These are phyloP conservation scores for Boletus vermiculosoides DNA, from an alignment of 768 basidiomycete species.

Conservation along the genomic window DNA sequence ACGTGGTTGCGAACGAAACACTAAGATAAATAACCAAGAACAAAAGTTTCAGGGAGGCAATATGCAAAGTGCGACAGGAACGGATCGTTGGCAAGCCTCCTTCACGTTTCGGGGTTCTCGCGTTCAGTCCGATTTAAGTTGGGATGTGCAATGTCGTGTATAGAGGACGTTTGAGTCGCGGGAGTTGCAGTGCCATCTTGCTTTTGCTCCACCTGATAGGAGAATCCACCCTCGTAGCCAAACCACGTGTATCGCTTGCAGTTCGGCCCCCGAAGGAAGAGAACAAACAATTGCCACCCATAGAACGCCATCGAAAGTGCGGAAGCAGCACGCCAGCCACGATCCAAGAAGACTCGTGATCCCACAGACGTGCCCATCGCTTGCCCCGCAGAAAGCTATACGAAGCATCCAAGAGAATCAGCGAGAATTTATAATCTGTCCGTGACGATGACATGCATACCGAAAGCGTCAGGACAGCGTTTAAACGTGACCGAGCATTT, in stretches of 20 bases:
- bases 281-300: conserved; percentile 34
- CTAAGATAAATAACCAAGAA: background rate
- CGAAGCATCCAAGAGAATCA: background rate
- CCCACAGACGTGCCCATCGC: conserved; percentile 43
- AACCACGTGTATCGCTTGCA: conserved; percentile 46
- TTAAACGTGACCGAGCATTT: conserved; percentile 26
- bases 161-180: conserved; percentile 3
- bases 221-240: conserved; percentile 58
- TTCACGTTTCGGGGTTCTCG: background rate
- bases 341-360: conserved; percentile 37
- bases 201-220: conserved; percentile 1
- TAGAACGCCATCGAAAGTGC: conserved; percentile 35
- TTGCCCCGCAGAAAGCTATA: conserved; percentile 36
- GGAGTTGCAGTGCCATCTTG: background rate
- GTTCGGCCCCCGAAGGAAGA: conserved; percentile 39
- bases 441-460: conserved; percentile 10
- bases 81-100: background rate
- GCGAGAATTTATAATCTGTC: background rate
- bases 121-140: background rate
- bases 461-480: conserved; percentile 28
- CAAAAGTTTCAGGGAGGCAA: background rate
- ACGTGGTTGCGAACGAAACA: background rate
- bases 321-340: conserved; percentile 39
- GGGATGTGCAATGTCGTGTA: background rate
- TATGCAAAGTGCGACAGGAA: background rate